Base-by-base conservation (phyloP, 2,329 filamentous ascomycete species). In the Elsinoe australis region DNA sequence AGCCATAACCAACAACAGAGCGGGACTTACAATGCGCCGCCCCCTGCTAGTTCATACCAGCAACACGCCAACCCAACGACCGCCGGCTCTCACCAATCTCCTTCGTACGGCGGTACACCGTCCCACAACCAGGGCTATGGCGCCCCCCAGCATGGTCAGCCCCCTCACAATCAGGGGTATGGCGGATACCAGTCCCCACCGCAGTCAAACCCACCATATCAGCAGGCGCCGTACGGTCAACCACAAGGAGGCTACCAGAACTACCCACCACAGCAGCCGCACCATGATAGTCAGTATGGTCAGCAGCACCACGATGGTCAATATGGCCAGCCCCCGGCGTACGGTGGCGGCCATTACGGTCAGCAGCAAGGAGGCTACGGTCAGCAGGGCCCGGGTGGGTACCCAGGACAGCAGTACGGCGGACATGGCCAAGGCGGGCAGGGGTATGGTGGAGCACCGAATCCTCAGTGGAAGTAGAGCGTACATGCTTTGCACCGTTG, bases 161-260 rank as follows among this genome's bases (percentile, higher is more conserved):
- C 51, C 31, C 39, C 47, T 10, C 45, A 53, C 38, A 53, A 53
- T 29, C 49, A 53, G 9, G 52, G 54, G 12, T 59, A 58, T 49
- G 55, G 54, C 3, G 33, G 34, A 12, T 34, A 47, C 29, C 49
- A 47, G 32, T 42, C 44, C 9, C 48, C 51, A n/a, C 32, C 51
- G 4, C 47, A 46, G 5, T 32, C 34, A 8, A 41, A 38, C 26
- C 33, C 33, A 34, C 19, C 44, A 14, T 42, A 49, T 14, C 73
- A 98, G 98, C 75, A 98, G 98, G 80, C 90, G 96, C 76, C 85
- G 92, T 64, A 98, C 98, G 90, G 92, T 92, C 63, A 95, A 87
- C 59, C 92, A 90, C 55, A 84, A 96, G 45, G 34, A 9, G 34
- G 45, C 32, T 28, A 48, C 18, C 31, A 47, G 6, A 22, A 24